phyloP scores from a whole-genome alignment of 768 basidiomycete species.

The Panaeolus cyanescens region DNA sequence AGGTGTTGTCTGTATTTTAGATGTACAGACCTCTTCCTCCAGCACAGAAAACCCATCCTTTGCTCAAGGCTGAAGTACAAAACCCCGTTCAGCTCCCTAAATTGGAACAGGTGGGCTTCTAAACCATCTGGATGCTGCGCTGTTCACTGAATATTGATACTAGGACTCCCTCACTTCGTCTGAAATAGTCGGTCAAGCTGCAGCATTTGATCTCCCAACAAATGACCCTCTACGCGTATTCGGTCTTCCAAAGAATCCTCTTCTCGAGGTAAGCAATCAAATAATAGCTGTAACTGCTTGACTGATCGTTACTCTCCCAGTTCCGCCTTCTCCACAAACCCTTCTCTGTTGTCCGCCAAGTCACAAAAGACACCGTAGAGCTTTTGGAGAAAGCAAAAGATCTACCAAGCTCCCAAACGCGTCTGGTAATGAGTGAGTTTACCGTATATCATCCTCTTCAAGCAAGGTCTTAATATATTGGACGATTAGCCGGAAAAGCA shows the following conservation, averaged over 20 bases:
- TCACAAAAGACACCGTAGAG: constrained; percentile 59
- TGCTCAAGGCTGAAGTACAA: background rate
- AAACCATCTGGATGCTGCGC: constrained; percentile 3
- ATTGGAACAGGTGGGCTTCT: background rate
- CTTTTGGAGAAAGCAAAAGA: constrained; percentile 52
- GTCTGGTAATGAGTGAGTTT: constrained; percentile 68
- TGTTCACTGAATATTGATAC: background rate
- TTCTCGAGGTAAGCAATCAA: constrained; percentile 63
- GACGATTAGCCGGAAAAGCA: constrained; percentile 58
- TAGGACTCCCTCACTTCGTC: constrained; percentile 25
- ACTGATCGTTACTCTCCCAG: constrained; percentile 32
- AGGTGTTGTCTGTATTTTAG: background rate
- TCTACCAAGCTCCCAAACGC: constrained; percentile 49
- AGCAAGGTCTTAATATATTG: constrained; percentile 11
- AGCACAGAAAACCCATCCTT: background rate
- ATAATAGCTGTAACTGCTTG: background rate
- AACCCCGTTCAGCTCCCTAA: background rate
- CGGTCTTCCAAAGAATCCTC: constrained; percentile 70
- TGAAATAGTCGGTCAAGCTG: constrained; percentile 43
- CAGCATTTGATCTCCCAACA: constrained; percentile 44
- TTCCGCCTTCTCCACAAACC: constrained; percentile 72
- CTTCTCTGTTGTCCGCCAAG: constrained; percentile 69
- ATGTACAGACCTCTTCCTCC: constrained; percentile 5
- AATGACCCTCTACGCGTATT: constrained; percentile 60
- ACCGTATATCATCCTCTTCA: background rate